These are phyloP conservation scores for Rhododendron ovatum DNA, from an alignment of 148 eudicot species.

Conservation along the genomic window DNA sequence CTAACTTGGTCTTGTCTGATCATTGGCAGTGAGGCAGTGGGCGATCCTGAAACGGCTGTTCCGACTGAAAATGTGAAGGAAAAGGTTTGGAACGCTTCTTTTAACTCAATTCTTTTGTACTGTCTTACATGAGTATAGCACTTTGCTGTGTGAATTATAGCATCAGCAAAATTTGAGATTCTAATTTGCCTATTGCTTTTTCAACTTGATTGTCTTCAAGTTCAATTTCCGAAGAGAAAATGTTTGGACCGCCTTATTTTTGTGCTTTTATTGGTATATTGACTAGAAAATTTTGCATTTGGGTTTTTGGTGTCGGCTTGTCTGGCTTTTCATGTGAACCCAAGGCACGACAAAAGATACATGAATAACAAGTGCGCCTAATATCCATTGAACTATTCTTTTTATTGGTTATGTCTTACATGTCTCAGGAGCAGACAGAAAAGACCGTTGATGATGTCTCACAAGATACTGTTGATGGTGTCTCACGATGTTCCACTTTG, in stretches of 20 bases:
- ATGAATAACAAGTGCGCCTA: neutral
- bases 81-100: neutral
- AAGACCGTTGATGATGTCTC: slow-evolving; percentile 39
- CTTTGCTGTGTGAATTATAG: neutral
- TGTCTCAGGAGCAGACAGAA: slow-evolving; percentile 44
- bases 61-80: slow-evolving; percentile 52
- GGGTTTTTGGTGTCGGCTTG: neutral
- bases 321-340: neutral
- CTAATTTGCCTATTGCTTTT: neutral
- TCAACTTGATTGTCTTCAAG: neutral
- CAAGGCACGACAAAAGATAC: neutral
- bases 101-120: neutral
- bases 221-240: neutral
- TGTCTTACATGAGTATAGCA: neutral
- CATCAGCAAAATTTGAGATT: neutral
- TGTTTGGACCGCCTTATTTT: neutral
- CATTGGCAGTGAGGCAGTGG: slow-evolving; percentile 39
- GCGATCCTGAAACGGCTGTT: slow-evolving; percentile 27
- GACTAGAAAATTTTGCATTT: neutral
- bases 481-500: slow-evolving; percentile 66
- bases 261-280: neutral
- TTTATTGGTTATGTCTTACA: neutral
- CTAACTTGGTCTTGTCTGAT: slow-evolving; percentile 18
- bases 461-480: neutral
- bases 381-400: neutral